These are phyloP conservation scores for Skeletonema tropicum DNA, from an alignment of 108 stramenopile genomes.

Conservation along the genomic window DNA sequence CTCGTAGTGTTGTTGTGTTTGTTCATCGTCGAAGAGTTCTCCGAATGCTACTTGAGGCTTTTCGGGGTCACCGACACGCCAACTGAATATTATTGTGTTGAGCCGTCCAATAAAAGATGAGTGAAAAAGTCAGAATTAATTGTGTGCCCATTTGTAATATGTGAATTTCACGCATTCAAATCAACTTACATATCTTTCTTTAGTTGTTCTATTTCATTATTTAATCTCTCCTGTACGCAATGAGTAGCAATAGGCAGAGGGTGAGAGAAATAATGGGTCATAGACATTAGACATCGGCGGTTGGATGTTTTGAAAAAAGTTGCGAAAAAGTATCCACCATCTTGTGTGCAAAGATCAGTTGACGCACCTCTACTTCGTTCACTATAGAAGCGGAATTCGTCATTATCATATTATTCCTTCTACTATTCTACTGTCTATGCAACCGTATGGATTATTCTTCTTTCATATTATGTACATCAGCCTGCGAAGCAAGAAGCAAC, in stretches of 20 bases:
- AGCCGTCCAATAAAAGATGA: not conserved
- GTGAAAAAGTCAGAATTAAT: not conserved
- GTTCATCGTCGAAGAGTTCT: conserved; percentile 67
- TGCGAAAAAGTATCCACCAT: not conserved
- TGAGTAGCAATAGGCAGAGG: not conserved
- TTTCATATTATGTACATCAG: not conserved
- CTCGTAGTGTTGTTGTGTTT: conserved; percentile 73
- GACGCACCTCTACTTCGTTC: not conserved
- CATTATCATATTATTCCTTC: not conserved
- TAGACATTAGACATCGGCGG: not conserved
- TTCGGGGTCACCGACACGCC: conserved; percentile 44
- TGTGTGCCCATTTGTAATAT: not conserved
- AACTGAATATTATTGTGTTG: not conserved
- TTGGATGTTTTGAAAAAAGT: not conserved
- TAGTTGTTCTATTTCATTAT: conserved; percentile 38
- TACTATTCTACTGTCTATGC: not conserved
- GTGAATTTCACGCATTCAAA: not conserved
- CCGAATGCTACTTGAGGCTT: conserved; percentile 63
- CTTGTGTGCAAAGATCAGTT: not conserved
- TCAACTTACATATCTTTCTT: conserved; percentile 29
- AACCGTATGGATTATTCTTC: not conserved
- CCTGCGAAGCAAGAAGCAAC: no score
- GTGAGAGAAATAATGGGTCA: not conserved
- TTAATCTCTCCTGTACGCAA: conserved; percentile 23
- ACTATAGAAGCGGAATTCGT: not conserved